A percentile compares a stretch with the other conserved stretches of the same genome.
These are phyloP conservation scores for Tricholoma sp. DNA, from an alignment of 768 basidiomycete species.

Conservation along the genomic window DNA sequence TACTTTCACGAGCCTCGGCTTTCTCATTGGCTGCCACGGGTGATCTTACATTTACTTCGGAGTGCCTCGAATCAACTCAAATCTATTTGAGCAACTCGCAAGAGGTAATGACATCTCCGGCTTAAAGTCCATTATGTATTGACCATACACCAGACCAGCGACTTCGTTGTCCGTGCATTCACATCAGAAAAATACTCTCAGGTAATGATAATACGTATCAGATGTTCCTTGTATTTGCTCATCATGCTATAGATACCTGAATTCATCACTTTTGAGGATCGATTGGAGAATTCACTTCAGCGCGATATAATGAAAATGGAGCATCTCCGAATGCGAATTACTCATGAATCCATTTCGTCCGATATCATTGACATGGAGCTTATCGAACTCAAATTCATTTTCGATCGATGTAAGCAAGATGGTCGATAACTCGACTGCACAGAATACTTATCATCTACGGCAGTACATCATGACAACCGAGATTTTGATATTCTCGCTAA, in stretches of 20 bases:
- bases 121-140: not conserved
- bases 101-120: conserved; percentile 45
- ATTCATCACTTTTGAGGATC: conserved; percentile 77
- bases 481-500: conserved; percentile 76
- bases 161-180: conserved; percentile 78
- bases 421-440: not conserved
- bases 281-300: conserved; percentile 80
- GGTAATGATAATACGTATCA: conserved; percentile 27
- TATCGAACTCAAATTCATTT: conserved; percentile 79
- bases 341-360: conserved; percentile 65
- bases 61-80: conserved; percentile 75
- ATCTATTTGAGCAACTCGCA: conserved; percentile 77
- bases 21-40: conserved; percentile 76
- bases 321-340: conserved; percentile 77
- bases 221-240: not conserved
- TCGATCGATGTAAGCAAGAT: conserved; percentile 56
- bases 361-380: conserved; percentile 80
- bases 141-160: conserved; percentile 51
- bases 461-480: conserved; percentile 82
- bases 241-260: conserved; percentile 60
- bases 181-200: conserved; percentile 79
- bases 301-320: conserved; percentile 80
- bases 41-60: conserved; percentile 69
- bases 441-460: not conserved
- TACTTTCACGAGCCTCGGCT: conserved; percentile 71